Percentiles rank a stretch among this genome's conserved stretches.
phyloP scores from a whole-genome alignment of 495 filamentous ascomycete genomes.

The Aspergillus avenaceus region DNA sequence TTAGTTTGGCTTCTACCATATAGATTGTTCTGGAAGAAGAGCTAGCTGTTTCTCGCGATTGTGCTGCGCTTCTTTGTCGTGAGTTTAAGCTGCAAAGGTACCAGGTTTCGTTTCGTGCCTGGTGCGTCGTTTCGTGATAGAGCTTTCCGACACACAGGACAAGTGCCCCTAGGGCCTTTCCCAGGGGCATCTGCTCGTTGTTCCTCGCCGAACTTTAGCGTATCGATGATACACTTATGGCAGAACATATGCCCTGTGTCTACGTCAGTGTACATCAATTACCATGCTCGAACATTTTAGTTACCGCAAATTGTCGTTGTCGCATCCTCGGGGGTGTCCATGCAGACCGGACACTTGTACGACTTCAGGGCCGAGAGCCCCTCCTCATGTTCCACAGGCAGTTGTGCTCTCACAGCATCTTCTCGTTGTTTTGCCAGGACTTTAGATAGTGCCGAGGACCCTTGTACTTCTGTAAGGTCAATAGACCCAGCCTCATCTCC shows the following conservation, averaged over 20 bases:
- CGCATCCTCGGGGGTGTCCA: slow-evolving; percentile 69
- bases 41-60: background rate
- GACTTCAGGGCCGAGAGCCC: slow-evolving; percentile 46
- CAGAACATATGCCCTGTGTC: slow-evolving; percentile 78
- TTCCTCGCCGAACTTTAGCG: slow-evolving; percentile 59
- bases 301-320: slow-evolving; percentile 82
- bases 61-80: slow-evolving; percentile 33
- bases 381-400: slow-evolving; percentile 40
- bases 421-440: slow-evolving; percentile 47
- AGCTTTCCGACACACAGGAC: slow-evolving; percentile 46
- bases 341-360: slow-evolving; percentile 78
- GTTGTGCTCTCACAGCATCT: slow-evolving; percentile 46
- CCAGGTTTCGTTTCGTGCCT: slow-evolving; percentile 34
- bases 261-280: background rate
- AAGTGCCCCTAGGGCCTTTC: slow-evolving; percentile 30
- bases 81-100: slow-evolving; percentile 59
- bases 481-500: slow-evolving; percentile 38
- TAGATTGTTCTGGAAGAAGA: no score
- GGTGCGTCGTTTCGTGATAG: slow-evolving; percentile 25
- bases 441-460: slow-evolving; percentile 39
- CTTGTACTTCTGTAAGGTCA: slow-evolving; percentile 59
- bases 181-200: slow-evolving; percentile 22
- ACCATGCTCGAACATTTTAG: slow-evolving; percentile 22
- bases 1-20: no score
- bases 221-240: slow-evolving; percentile 71